phyloP scores from a whole-genome alignment of 2,329 filamentous ascomycete species.

The Trichoderma sp. region DNA sequence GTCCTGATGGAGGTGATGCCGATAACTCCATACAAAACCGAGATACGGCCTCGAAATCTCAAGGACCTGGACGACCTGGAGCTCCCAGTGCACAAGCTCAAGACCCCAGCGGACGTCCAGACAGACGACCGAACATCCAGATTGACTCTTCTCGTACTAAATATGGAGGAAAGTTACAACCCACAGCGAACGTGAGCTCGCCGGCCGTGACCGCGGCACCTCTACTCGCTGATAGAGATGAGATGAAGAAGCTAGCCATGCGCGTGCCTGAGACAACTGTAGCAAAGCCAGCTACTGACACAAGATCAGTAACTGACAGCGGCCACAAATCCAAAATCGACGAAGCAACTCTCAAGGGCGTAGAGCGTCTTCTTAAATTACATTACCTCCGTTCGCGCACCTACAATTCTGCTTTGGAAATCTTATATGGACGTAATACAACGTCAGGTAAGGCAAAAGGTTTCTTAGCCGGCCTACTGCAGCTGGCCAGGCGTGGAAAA shows the following conservation, averaged over 20 bases:
- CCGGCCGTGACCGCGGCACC: neutral
- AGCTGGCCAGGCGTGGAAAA: too few species aligned
- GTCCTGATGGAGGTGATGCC: neutral
- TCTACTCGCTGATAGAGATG: neutral
- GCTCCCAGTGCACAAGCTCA: neutral
- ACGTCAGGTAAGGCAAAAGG: slow-evolving; percentile 13
- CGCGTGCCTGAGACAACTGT: neutral
- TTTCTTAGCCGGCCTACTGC: fast-evolving
- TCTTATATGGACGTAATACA: slow-evolving; percentile 27
- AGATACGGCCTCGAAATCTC: neutral
- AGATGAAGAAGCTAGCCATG: slow-evolving; percentile 3
- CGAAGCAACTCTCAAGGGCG: slow-evolving; percentile 11
- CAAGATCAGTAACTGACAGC: slow-evolving; percentile 13
- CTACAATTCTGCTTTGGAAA: slow-evolving; percentile 25
- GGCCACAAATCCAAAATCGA: slow-evolving; percentile 18
- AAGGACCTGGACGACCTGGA: neutral
- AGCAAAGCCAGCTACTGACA: neutral
- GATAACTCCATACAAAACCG: neutral
- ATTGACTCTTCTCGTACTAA: slow-evolving; percentile 3
- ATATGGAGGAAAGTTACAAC: neutral
- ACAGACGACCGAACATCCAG: neutral
- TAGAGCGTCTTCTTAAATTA: slow-evolving; percentile 24
- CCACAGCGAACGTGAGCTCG: neutral
- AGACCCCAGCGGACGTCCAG: slow-evolving; percentile 1
- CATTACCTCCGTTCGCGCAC: slow-evolving; percentile 27